Conservation (phyloP, 495 filamentous ascomycete genomes). For the Bacidia rubella region DNA sequence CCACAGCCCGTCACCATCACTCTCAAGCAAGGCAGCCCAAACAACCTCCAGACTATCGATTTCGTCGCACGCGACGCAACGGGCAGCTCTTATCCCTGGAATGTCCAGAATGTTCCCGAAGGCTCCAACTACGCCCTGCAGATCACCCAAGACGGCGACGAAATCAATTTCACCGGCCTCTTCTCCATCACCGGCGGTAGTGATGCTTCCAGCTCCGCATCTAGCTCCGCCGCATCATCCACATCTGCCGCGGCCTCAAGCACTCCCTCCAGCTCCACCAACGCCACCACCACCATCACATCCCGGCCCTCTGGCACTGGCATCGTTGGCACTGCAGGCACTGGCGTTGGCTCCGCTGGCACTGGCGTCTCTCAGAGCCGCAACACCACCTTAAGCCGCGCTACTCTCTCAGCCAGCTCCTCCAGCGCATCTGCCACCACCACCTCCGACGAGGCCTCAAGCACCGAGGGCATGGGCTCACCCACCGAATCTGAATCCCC, state of each 20-base stretch:
- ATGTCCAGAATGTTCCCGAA: constrained; percentile 26
- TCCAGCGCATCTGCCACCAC: constrained; percentile 5
- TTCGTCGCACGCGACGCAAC: constrained; percentile 25
- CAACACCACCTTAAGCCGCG: constrained; percentile 4
- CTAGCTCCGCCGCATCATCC: constrained; percentile 1
- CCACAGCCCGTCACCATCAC: constrained; percentile 27
- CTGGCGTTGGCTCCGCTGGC: neutral
- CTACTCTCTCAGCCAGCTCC: constrained; percentile 1
- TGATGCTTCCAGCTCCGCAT: constrained; percentile 6
- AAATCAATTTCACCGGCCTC: constrained; percentile 35
- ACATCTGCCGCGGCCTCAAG: neutral
- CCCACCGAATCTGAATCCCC: neutral
- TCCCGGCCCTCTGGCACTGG: constrained; percentile 1
- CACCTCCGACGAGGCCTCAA: constrained; percentile 5
- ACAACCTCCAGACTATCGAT: constrained; percentile 29
- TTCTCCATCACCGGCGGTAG: constrained; percentile 21
- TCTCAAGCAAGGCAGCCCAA: constrained; percentile 29
- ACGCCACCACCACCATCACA: constrained; percentile 7
- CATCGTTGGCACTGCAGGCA: neutral
- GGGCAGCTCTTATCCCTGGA: constrained; percentile 31
- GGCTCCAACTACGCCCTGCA: constrained; percentile 34
- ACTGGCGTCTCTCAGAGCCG: constrained; percentile 2
- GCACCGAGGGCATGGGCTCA: constrained; percentile 1
- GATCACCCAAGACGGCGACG: constrained; percentile 27
- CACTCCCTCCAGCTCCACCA: constrained; percentile 3